Evolutionary conservation across 2,329 filamentous ascomycete species (phyloP), one percentile per base, ranked within the genome.

Genomic region (Davidsoniella virescens): DNA sequence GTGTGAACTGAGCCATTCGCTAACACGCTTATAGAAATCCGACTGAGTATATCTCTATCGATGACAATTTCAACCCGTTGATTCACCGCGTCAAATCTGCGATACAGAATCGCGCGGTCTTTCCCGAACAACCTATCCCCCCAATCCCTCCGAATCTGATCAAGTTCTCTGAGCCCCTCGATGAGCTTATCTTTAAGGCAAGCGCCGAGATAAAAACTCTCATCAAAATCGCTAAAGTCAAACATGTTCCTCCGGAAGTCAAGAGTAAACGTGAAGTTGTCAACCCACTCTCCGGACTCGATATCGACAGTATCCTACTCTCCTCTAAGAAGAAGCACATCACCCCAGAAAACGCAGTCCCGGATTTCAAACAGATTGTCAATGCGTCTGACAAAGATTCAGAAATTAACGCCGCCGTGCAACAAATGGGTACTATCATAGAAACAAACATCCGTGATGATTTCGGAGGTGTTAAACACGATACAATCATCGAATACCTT

Each of bases 11-110:
- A 10, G 16, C 2, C 20, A 17, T 18, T 25, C n/a, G 3, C 10
- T 23, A 10, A 2, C 17, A 5, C 12, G 16, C 9, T 10, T n/a
- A 1, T 41, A 70, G 65, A n/a, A 63, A 69, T 26, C 64, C 64
- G 2, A 59, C 66, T 1, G 86, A 95, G 59, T 90, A 85, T 54
- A 79, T 84, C 40, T 69, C 80, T 0, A 75, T 90, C 44, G 85
- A 94, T 39, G 86, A 94, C 44, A 81, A 81, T 1, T 96, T 79
- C 62, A 87, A 86, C 20, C 87, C 90, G 3, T 67, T 84, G 4
- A 73, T 96, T n/a, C 90, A 96, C 63, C 82, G 87, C 29, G 76
- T 96, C 53, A 87, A 87, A 57, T 82, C 92, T 61, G 87, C 87
- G 12, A 80, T 96, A 56, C 81, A 84, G 50, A 80, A 81, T 61